A percentile compares a stretch with the other conserved stretches of the same genome.
These are phyloP conservation scores for Stagonosporopsis rhizophila DNA, from an alignment of 2,329 filamentous ascomycete species.

Conservation along the genomic window DNA sequence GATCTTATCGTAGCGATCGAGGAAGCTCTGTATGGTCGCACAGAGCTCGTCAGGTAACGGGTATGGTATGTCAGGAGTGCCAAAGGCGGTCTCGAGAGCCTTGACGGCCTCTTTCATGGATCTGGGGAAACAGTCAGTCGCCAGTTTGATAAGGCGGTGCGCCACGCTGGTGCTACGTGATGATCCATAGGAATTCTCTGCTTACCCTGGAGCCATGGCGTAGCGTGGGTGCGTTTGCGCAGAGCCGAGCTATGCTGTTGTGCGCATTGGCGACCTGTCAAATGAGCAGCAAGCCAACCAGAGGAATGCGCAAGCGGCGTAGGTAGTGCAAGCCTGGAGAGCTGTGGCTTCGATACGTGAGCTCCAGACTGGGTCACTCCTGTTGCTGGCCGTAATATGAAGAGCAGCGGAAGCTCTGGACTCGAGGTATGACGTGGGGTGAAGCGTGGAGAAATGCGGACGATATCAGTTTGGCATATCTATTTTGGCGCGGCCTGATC, in stretches of 20 bases:
- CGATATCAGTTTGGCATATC: conserved; percentile 7
- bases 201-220: conserved; percentile 17
- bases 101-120: conserved; percentile 59
- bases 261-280: conserved; percentile 5
- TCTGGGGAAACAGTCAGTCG: conserved; percentile 36
- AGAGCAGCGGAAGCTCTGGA: background rate
- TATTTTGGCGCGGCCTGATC: conserved; percentile 4
- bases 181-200: no score
- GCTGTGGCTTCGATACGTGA: background rate
- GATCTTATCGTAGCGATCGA: conserved; percentile 70
- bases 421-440: conserved; percentile 19
- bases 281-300: background rate
- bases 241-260: background rate
- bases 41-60: conserved; percentile 73
- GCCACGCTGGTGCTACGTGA: background rate
- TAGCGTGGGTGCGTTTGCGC: conserved; percentile 4
- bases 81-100: conserved; percentile 55
- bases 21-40: conserved; percentile 69
- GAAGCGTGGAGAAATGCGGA: conserved; percentile 17
- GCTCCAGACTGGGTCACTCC: background rate
- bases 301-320: background rate
- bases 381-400: conserved; percentile 1
- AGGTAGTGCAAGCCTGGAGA: background rate
- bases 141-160: background rate
- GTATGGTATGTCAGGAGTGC: conserved; percentile 49